Base-by-base conservation (phyloP, 2,329 filamentous ascomycete genomes). In the Apiospora malaysiana region DNA sequence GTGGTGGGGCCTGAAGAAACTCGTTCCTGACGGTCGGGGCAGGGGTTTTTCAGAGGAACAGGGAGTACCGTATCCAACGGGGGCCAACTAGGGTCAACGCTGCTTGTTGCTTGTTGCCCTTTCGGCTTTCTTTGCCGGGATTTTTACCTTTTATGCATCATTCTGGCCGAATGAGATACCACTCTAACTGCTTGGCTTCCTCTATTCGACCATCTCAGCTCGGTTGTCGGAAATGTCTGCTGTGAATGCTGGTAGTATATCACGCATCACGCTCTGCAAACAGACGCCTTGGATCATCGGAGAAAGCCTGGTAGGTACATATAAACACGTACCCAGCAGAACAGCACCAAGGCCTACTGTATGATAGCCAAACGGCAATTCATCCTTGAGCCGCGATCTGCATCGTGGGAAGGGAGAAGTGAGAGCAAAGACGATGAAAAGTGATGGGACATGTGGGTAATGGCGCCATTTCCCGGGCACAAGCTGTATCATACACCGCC, bases 401-500 rank as follows among this genome's bases (percentile, higher is more conserved):
- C 32, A 51, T 56, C 56, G 40, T 23, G 32, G 32, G 32, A 23
- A 63, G 32, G 32, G 32, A 23, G 40, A 63, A 63, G 4, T 40
- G 9, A 59, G 51, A 27, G 16, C 18, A 18, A 27, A 21, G 37
- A 59, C 27, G 0, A 37, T 37, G 56, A 40, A 32, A 23, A 63
- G n/a, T 63, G 32, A 63, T 32, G 56, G 56, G 70, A 71, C 40
- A 32, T 23, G 70, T 71, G 70, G 70, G 70, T 49, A 69, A 66
- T 71, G 67, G 70, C 67, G 45, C 70, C 70, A 71, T 65, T 69
- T 51, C 59, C 42, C 67, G 47, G 66, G 42, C 66, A 67, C 45
- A 23, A 67, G 42, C 66, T n/a, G 56, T 63, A 40, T 40, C 56
- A 63, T 63, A 63, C 27, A 40, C 56, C 56, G 56, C 56, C 56